Base-by-base conservation (phyloP, 2,329 filamentous ascomycete genomes). In the Cordyceps fumosorosea region DNA sequence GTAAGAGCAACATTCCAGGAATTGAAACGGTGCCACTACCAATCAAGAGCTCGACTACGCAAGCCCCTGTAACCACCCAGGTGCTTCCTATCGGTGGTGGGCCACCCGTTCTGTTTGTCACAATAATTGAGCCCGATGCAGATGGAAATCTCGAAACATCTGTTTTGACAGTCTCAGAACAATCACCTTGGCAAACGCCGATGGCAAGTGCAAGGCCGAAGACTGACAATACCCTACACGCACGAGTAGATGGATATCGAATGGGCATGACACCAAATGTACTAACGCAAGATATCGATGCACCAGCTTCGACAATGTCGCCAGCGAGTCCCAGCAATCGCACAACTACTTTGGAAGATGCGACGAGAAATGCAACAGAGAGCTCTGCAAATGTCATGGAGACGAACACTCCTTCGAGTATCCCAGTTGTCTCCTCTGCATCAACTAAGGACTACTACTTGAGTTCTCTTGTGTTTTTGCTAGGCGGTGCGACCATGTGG, bases 41-140 rank as follows among this genome's bases (percentile, higher is more conserved):
- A 18, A 48, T 2, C 5, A 56, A 56, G 52, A 44, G 59, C 44
- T 50, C 45, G 5, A 29, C 52, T 24, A 29, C 44, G 18, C 52
- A 51, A 24, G n/a, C 44, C n/a, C 22, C 59, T 29, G 52, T 26
- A n/a, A 45, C 59, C 6, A 62, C 59, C 16, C 42, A 50, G 44
- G 47, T 34, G 18, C 52, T 62, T 32, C 26, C 61, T 1, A 48
- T 62, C 5, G 54, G 55, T 2, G 54, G 55, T 12, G 61, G 48
- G 44, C 14, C 66, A 63, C 54, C 57, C 34, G 40, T 34, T 24
- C 52, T 66, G 8, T 51, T 69, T 20, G 62, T 71, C 26, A 71
- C 68, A 16, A 63, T 73, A 6, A 67, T 71, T 45, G 62, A 67
- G 18, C 62, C 70, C 22, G 64, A 65, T 12, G 63, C 65, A 20